phyloP scores from a whole-genome alignment of 345 rosid species.

The Eucalyptus erythrocorys region DNA sequence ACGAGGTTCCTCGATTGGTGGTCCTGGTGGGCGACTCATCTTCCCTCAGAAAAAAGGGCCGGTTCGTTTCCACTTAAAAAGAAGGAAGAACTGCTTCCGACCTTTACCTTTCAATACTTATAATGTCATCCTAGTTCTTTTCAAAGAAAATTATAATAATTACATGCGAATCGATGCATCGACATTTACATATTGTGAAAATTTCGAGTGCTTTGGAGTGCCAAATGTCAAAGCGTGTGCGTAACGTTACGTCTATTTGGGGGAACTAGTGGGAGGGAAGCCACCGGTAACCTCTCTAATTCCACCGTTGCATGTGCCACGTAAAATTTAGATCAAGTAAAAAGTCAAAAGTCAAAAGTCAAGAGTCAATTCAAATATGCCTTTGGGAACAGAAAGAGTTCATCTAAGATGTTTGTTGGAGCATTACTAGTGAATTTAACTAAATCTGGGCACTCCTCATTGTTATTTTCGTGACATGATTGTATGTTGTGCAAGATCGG shows the following conservation, averaged over 20 bases:
- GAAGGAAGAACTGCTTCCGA: background rate
- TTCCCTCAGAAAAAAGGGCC: background rate
- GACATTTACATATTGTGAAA: background rate
- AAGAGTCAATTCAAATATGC: background rate
- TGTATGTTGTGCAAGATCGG: background rate
- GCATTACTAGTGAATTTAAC: background rate
- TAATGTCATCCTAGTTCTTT: background rate
- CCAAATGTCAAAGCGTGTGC: background rate
- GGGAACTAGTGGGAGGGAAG: background rate
- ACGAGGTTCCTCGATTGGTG: background rate
- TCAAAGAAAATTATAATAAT: background rate
- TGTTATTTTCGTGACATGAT: background rate
- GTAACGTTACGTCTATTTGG: background rate
- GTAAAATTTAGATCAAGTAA: background rate
- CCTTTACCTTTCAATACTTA: background rate
- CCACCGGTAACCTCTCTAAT: background rate
- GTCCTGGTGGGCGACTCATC: background rate
- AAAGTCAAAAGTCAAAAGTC: background rate
- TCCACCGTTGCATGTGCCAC: fast-evolving
- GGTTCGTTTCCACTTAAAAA: background rate
- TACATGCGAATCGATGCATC: background rate
- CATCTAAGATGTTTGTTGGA: background rate
- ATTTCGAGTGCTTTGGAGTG: background rate
- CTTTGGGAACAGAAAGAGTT: background rate
- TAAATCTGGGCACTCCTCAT: background rate